Evolutionary conservation across 139 green algal species (phyloP).

Genomic region (Closterium sp.): DNA sequence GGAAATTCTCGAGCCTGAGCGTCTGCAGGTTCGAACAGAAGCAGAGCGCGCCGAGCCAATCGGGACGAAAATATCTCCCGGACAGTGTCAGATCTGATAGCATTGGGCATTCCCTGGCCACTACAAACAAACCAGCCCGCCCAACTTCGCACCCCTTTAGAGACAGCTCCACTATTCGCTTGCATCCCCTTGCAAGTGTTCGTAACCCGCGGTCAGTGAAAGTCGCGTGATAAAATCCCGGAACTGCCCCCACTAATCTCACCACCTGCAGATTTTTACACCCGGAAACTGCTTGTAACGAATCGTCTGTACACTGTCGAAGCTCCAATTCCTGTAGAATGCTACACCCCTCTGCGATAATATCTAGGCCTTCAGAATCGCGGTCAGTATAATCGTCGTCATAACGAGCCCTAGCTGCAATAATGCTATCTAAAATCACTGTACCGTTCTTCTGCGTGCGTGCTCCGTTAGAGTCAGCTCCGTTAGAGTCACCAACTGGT

Average conservation of each 20-base stretch:
- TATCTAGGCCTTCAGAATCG: constrained; percentile 19
- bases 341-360: constrained; percentile 12
- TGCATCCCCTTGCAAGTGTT: constrained; percentile 2
- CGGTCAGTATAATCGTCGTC: not conserved
- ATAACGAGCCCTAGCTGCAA: not conserved
- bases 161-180: constrained; percentile 26
- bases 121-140: not conserved
- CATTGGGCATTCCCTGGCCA: constrained; percentile 29
- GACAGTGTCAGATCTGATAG: constrained; percentile 13
- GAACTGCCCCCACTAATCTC: constrained; percentile 11
- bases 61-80: not conserved
- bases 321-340: constrained; percentile 33
- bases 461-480: not conserved
- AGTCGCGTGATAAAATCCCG: constrained; percentile 32
- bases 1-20: constrained; percentile 25
- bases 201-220: constrained; percentile 21
- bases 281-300: not conserved
- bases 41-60: constrained; percentile 19
- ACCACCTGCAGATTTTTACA: constrained; percentile 35
- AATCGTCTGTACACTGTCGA: constrained; percentile 26
- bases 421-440: not conserved
- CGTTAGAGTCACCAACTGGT: not conserved
- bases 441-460: not conserved
- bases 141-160: constrained; percentile 11
- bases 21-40: constrained; percentile 15